A percentile compares a stretch with the other conserved stretches of the same genome.
Evolutionary conservation across 148 eudicot genomes (phyloP).

Genomic region (Selenicereus undatus): DNA sequence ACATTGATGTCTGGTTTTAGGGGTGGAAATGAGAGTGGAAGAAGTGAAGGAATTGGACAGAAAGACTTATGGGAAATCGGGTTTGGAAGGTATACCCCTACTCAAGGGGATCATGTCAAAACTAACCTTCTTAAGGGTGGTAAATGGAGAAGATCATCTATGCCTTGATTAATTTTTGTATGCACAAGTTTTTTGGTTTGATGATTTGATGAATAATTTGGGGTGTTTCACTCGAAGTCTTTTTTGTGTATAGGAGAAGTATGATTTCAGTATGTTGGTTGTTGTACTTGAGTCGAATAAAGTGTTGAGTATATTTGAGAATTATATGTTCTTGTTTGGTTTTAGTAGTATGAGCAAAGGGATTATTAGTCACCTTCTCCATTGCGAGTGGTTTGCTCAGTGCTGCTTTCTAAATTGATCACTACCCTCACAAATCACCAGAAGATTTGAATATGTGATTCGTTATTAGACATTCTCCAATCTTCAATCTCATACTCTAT

Average conservation of each 20-base stretch:
- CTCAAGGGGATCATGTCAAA: conserved; percentile 29
- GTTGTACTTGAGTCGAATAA: background rate
- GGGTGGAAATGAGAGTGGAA: conserved; percentile 20
- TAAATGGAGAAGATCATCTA: conserved; percentile 63
- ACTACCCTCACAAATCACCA: background rate
- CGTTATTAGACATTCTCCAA: too few species aligned
- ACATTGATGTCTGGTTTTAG: conserved; percentile 30
- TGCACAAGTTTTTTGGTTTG: background rate
- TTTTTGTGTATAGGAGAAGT: background rate
- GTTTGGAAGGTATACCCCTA: conserved; percentile 40
- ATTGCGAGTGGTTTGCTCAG: background rate
- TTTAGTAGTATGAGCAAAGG: background rate
- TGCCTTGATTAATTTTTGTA: conserved; percentile 37
- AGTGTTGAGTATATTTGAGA: too few species aligned
- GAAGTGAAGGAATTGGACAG: conserved; percentile 23
- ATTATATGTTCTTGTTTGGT: background rate
- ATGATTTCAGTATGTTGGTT: background rate
- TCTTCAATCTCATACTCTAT: too few species aligned
- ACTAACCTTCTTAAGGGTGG: conserved; percentile 31
- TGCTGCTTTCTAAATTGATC: too few species aligned
- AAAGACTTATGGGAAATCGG: conserved; percentile 28
- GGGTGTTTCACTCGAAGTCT: background rate
- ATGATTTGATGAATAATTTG: background rate
- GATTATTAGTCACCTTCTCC: background rate
- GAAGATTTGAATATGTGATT: background rate